Evolutionary conservation across 2,329 filamentous ascomycete species (phyloP).

Genomic region (Pezicula radicicola): DNA sequence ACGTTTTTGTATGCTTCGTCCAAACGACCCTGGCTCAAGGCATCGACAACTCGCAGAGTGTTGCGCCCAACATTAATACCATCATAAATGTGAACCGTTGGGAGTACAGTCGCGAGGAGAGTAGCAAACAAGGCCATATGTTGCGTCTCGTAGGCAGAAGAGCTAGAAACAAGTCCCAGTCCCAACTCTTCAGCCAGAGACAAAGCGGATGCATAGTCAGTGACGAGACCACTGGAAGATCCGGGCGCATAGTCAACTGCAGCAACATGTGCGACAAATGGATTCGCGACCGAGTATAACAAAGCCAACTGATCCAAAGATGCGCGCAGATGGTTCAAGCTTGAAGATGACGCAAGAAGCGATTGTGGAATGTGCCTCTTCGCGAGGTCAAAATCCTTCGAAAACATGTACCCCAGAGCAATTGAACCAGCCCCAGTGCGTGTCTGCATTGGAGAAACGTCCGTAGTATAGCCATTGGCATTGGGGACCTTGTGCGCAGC

Average conservation of each 20-base stretch:
- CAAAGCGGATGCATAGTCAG: slow-evolving; percentile 82
- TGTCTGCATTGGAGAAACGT: slow-evolving; percentile 79
- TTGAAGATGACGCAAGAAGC: slow-evolving; percentile 81
- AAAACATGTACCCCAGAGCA: slow-evolving; percentile 96
- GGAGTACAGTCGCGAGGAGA: slow-evolving; percentile 71
- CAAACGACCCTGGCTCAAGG: slow-evolving; percentile 70
- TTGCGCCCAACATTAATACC: slow-evolving; percentile 80
- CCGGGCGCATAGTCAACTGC: slow-evolving; percentile 78
- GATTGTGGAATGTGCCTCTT: slow-evolving; percentile 92
- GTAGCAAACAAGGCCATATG: slow-evolving; percentile 93
- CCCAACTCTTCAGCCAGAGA: slow-evolving; percentile 86
- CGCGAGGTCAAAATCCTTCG: slow-evolving; percentile 88
- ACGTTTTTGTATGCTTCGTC: slow-evolving; percentile 67
- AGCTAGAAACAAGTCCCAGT: slow-evolving; percentile 79
- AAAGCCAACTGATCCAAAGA: slow-evolving; percentile 88
- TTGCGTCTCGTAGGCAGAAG: slow-evolving; percentile 86
- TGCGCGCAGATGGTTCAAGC: slow-evolving; percentile 75
- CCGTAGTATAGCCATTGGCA: slow-evolving; percentile 75
- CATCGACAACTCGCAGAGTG: slow-evolving; percentile 77
- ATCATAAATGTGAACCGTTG: slow-evolving; percentile 87
- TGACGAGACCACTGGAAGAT: slow-evolving; percentile 67
- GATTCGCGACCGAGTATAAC: slow-evolving; percentile 87
- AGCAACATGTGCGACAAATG: slow-evolving; percentile 88
- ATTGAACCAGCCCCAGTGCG: slow-evolving; percentile 85
- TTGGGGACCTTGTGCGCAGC: slow-evolving; percentile 67